Percentiles rank a stretch among this genome's conserved stretches.
phyloP scores from a whole-genome alignment of 129 eudicot species.

The carrot (Daucus carota) region DH1_v3.0 NC_030388.2:22470001-22470500 shows the following conservation, averaged over 20 bases:
- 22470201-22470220: background rate
- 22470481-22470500: background rate
- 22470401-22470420: background rate
- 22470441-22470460: background rate
- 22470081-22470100: background rate
- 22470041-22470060: conserved; percentile 6
- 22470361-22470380: background rate
- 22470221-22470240: background rate
- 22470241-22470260: background rate
- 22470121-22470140: background rate
- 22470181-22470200: background rate
- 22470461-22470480: background rate
- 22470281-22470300: background rate
- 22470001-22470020: background rate
- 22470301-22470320: conserved; percentile 1
- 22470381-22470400: background rate
- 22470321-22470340: background rate
- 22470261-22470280: background rate
- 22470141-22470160: background rate
- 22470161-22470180: background rate
- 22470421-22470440: conserved; percentile 1
- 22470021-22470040: background rate
- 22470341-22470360: background rate
- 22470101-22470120: background rate
- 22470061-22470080: background rate